Evolutionary conservation across 345 rosid species (phyloP), one percentile per base, ranked within the genome.

Genomic region (Citrus glauca): DNA sequence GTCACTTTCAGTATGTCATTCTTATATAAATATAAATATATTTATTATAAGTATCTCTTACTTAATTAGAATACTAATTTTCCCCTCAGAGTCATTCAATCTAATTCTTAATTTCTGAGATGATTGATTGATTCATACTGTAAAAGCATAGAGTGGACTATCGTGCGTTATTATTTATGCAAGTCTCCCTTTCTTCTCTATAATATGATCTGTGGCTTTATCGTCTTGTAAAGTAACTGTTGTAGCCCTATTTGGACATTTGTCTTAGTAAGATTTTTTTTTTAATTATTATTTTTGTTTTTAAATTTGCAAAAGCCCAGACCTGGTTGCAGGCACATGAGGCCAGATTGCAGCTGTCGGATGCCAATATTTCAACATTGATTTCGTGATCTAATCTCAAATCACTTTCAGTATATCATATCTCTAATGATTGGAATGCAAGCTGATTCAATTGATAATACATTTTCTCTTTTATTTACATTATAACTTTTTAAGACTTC

Each of bases 61-160:
- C 35, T 53, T 56, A 63, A 7, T 69, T 42, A 42, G 76, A 77
- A 73, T 71, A 70, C 84, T 66, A 80, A 81, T 84, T 81, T 74
- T 19, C 77, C 73, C 83, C 71, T 70, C 77, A 77, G 84, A 73
- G 73, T 80, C 80, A 61, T 77, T 80, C 83, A 81, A 81, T 84
- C 81, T 4, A 62, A 59, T 59, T 61, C 82, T 75, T 72, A 38
- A 70, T 20, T 38, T 8, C 16, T 42, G 53, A 82, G 81, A 71
- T 77, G 77, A 42, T 37, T 78, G 89, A 69, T 72, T 78, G 84
- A 82, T 81, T 80, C 79, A 38, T 78, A 72, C 76, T 84, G 87
- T 86, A 83, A 73, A 81, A 79, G 33, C 73, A 42, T 61, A 53
- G 77, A 75, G 67, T 50, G 62, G 50, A 68, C 56, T 37, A 11